These are phyloP conservation scores for Carex myosuroides DNA, from an alignment of 176 grass and related monocot genomes.

Conservation along the genomic window DNA sequence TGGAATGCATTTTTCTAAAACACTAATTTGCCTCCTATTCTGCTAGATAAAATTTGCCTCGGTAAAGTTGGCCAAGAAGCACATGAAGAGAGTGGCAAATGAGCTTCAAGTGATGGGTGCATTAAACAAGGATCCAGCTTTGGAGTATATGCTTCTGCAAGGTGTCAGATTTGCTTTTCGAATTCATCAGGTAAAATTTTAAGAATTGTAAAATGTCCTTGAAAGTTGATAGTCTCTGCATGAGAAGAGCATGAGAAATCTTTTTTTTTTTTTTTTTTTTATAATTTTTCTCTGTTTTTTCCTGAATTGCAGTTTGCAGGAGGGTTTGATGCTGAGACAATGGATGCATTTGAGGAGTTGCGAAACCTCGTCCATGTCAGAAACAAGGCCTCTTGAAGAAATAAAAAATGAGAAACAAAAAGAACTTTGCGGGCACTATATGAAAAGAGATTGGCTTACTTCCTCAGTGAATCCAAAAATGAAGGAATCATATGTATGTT, in stretches of 20 bases:
- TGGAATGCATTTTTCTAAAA: background rate
- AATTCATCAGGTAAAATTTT: slow-evolving; percentile 84
- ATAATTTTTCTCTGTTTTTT: slow-evolving; percentile 1
- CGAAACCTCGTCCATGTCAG: slow-evolving; percentile 85
- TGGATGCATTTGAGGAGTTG: slow-evolving; percentile 93
- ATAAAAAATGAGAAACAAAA: background rate
- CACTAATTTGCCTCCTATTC: background rate
- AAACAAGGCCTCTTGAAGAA: slow-evolving; percentile 47
- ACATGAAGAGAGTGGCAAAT: slow-evolving; percentile 93
- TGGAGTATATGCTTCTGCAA: slow-evolving; percentile 99
- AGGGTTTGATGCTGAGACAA: slow-evolving; percentile 88
- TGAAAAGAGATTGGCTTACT: slow-evolving; percentile 43
- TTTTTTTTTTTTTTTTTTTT: background rate
- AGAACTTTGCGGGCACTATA: too few relatives aligned
- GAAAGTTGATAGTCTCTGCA: background rate
- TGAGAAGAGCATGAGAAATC: slow-evolving; percentile 6
- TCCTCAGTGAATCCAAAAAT: slow-evolving; percentile 60
- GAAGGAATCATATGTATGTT: slow-evolving; percentile 21
- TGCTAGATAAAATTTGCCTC: slow-evolving; percentile 97
- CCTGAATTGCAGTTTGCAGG: slow-evolving; percentile 70
- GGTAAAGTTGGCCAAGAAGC: slow-evolving; percentile 86
- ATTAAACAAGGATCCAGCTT: slow-evolving; percentile 82
- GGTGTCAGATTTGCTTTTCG: slow-evolving; percentile 97
- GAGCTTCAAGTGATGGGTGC: slow-evolving; percentile 89
- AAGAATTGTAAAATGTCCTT: background rate